phyloP scores from a whole-genome alignment of 2,329 filamentous ascomycete genomes.

The Corniculantispora saksenae region DNA sequence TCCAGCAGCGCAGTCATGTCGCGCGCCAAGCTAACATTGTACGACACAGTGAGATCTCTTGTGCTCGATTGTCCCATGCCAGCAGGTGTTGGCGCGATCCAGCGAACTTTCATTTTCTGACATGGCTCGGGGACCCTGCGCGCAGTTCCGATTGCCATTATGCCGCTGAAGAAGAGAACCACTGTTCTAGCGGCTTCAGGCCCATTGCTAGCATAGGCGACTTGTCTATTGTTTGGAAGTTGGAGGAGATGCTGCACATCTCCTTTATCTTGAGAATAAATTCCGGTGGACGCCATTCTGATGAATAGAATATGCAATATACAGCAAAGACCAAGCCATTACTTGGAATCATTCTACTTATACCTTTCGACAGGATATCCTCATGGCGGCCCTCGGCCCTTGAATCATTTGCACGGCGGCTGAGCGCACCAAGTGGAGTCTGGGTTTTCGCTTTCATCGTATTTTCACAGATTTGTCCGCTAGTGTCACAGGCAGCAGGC shows the following conservation, averaged over 20 bases:
- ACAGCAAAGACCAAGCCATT: not conserved
- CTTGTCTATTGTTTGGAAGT: constrained; percentile 20
- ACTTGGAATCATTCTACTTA: not conserved
- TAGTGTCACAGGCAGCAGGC: not conserved
- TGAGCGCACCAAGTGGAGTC: not conserved
- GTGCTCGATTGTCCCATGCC: constrained; percentile 24
- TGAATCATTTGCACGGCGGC: not conserved
- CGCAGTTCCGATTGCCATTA: constrained; percentile 26
- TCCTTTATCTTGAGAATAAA: constrained; percentile 18
- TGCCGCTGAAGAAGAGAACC: constrained; percentile 26
- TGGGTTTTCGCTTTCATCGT: not conserved
- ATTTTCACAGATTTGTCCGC: not conserved
- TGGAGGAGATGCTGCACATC: constrained; percentile 23
- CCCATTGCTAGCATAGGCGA: constrained; percentile 28
- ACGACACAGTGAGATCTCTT: constrained; percentile 16
- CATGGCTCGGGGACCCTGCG: constrained; percentile 21
- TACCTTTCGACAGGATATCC: not conserved
- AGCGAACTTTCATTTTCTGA: constrained; percentile 18
- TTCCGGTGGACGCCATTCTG: not conserved
- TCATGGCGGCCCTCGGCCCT: not conserved
- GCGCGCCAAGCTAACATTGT: constrained; percentile 20
- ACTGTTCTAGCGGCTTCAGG: constrained; percentile 22
- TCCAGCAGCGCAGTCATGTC: constrained; percentile 22
- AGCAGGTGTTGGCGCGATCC: constrained; percentile 24
- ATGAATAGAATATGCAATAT: not conserved